Conservation (phyloP, 257 asterid species). For the Cinchona pubescens region DNA sequence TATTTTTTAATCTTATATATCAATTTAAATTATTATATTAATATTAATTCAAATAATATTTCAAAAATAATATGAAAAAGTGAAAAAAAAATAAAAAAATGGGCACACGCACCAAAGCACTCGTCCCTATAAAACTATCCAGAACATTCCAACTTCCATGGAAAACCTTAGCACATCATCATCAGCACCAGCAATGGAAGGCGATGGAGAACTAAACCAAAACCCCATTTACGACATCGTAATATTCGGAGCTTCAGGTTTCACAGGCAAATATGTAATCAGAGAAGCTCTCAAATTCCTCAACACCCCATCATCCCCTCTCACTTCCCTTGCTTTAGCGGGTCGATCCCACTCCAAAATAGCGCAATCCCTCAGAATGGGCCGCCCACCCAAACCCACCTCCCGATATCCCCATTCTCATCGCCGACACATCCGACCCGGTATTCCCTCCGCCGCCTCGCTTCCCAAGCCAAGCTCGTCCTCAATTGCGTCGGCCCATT, state of each 20-base stretch:
- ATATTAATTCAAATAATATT: too few relatives aligned
- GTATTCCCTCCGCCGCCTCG: slow-evolving; percentile 54
- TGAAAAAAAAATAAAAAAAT: too few relatives aligned
- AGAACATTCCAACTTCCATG: too few relatives aligned
- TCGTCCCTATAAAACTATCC: too few relatives aligned
- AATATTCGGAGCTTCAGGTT: slow-evolving; percentile 87
- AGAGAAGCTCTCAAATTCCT: slow-evolving; percentile 86
- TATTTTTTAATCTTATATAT: too few relatives aligned
- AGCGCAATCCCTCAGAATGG: slow-evolving; percentile 69
- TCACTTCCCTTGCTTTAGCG: slow-evolving; percentile 66
- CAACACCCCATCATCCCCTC: slow-evolving; percentile 59
- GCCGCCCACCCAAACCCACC: slow-evolving; percentile 49
- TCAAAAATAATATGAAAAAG: too few relatives aligned
- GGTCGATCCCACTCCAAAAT: slow-evolving; percentile 68
- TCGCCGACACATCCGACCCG: slow-evolving; percentile 69
- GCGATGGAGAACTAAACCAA: slow-evolving; percentile 1
- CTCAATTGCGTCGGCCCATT: slow-evolving; percentile 88
- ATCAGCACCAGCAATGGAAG: too few relatives aligned
- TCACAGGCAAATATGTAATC: slow-evolving; percentile 82
- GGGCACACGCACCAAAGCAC: too few relatives aligned
- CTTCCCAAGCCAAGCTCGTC: slow-evolving; percentile 55
- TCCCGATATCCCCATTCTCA: slow-evolving; percentile 59
- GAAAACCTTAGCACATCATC: too few relatives aligned
- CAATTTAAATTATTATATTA: too few relatives aligned
- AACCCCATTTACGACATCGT: slow-evolving; percentile 43